These are phyloP conservation scores for Colletotrichum chrysophilum DNA, from an alignment of 2,329 filamentous ascomycete species.

Conservation along the genomic window DNA sequence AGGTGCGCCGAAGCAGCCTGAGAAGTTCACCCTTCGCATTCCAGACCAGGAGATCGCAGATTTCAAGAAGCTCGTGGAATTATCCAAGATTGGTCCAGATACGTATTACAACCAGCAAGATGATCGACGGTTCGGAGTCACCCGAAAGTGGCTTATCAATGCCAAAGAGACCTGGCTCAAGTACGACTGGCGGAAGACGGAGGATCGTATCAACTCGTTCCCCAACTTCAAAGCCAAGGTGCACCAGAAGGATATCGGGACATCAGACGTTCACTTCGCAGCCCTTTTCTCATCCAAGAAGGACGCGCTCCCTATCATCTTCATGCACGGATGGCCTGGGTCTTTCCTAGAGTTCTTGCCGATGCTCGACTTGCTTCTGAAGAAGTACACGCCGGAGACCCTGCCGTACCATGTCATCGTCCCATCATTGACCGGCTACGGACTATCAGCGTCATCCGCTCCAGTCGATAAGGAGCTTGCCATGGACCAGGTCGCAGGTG, in stretches of 20 bases:
- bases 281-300: conserved; percentile 57
- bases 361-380: conserved; percentile 48
- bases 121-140: conserved; percentile 48
- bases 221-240: conserved; percentile 51
- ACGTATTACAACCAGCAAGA: conserved; percentile 53
- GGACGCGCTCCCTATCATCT: conserved; percentile 54
- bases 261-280: conserved; percentile 54
- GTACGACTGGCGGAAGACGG: conserved; percentile 51
- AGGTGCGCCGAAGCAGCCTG: not conserved
- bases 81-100: conserved; percentile 51
- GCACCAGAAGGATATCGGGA: conserved; percentile 35
- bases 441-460: conserved; percentile 46
- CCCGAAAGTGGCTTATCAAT: conserved; percentile 47
- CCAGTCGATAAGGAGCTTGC: conserved; percentile 30
- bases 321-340: conserved; percentile 62
- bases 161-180: conserved; percentile 48
- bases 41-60: conserved; percentile 47
- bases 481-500: conserved; percentile 35
- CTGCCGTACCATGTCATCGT: conserved; percentile 64
- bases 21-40: conserved; percentile 44
- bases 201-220: conserved; percentile 47
- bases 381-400: conserved; percentile 51
- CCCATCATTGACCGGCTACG: conserved; percentile 60
- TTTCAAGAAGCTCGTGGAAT: conserved; percentile 48
- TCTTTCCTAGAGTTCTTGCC: conserved; percentile 61